Evolutionary conservation across 306 rosid species (phyloP).

Genomic region (Cucurbita moschata): DNA sequence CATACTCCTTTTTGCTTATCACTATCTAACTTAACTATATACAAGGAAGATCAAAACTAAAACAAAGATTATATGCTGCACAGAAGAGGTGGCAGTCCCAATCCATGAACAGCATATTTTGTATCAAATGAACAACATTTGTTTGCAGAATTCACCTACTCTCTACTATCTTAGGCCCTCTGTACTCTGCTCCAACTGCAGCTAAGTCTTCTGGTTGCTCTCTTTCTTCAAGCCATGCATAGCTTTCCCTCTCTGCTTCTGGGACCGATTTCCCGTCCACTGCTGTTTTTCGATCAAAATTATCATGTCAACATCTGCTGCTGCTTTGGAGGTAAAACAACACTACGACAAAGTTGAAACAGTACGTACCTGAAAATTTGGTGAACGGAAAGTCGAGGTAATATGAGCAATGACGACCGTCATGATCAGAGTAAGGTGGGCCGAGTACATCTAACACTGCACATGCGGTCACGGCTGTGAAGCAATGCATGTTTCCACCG

Average conservation of each 20-base stretch:
- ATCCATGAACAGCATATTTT: background rate
- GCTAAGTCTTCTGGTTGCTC: constrained; percentile 45
- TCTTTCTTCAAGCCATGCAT: constrained; percentile 86
- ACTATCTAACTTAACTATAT: constrained; percentile 1
- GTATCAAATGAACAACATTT: background rate
- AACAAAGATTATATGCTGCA: constrained; percentile 1
- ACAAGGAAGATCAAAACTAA: constrained; percentile 4
- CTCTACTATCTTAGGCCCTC: constrained; percentile 60
- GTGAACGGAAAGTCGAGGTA: constrained; percentile 43
- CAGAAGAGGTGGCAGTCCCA: background rate
- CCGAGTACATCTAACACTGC: constrained; percentile 94
- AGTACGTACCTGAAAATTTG: constrained; percentile 42
- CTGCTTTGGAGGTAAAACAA: background rate
- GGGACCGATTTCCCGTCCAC: constrained; percentile 42
- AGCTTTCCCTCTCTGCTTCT: constrained; percentile 38
- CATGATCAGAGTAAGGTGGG: constrained; percentile 72
- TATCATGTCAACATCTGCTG: background rate
- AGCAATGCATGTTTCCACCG: constrained; percentile 91
- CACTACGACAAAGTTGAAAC: background rate
- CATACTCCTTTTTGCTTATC: background rate
- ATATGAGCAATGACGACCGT: constrained; percentile 81
- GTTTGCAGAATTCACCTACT: constrained; percentile 7
- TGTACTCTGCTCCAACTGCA: constrained; percentile 45
- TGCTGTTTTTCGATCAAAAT: constrained; percentile 9
- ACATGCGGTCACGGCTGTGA: constrained; percentile 89